Base-by-base conservation (phyloP, 352 stramenopile genomes). In the Pythium volutum region DNA sequence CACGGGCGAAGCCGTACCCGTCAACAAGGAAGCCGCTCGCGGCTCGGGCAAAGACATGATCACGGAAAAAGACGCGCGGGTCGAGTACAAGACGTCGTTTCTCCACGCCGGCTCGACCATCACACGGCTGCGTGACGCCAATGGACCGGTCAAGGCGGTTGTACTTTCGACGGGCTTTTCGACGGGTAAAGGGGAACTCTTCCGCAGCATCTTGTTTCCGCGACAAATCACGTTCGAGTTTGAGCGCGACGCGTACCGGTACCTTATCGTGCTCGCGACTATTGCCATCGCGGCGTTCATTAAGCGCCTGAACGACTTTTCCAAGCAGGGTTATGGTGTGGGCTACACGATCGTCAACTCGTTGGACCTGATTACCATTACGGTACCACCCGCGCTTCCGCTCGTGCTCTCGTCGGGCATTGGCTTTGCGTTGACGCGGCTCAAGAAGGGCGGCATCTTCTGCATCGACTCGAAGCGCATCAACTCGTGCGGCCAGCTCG, bases 381-480 rank as follows among this genome's bases (percentile, higher is more conserved):
- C 78, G 0, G 74, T 88, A 34, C 78, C 76, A 18, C 77, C 77
- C 10, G 77, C 76, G 12, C 58, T 91, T 8, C 79, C 81, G 3
- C 64, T 91, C 6, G 74, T 89, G 15, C 50, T 91, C 7, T 76
- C 77, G 26, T 76, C 75, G 7, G 77, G 77, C 8, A 76, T 87
- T 22, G 79, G 76, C n/a, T 88, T 89, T 58, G 73, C 81, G 8
- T 68, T 89, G 31, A 76, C 66, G 16, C 74, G 81, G 2, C 74
- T 93, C 14, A 61, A 79, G 43, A 8, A 60, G 8, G 66, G 63
- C 4, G 76, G 73, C 23, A 75, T 93, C 29, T 83, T 81, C 54
- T 93, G 83, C 60, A 87, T 93, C 41, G 78, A 93, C 59, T 70
- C 83, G 15, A 70, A 79, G 48, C 67, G 77, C 15, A 76, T 88